Evolutionary conservation across 331 rosid genomes (phyloP).

Genomic region (Pyracantha coccinea): DNA sequence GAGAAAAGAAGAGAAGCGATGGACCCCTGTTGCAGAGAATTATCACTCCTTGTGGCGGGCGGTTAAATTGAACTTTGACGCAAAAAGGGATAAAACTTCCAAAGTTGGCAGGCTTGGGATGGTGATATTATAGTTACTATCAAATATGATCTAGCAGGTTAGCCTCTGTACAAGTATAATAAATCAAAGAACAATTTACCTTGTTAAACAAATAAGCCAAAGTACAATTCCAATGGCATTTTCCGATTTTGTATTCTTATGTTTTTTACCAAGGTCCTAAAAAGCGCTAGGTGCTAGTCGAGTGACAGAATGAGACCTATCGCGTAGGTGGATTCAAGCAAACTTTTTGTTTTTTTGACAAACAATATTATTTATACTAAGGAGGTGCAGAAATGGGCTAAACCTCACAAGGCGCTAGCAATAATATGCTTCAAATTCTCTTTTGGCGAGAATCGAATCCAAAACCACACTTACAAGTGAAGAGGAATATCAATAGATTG

Average conservation of each 20-base stretch:
- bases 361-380: too few species aligned
- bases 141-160: background rate
- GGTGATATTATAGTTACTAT: background rate
- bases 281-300: too few species aligned
- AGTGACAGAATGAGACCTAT: rapidly evolving
- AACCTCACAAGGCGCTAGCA: too few species aligned
- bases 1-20: background rate
- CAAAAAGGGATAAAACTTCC: background rate
- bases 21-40: background rate
- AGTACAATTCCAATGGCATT: background rate
- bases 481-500: too few species aligned
- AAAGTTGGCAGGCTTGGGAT: background rate
- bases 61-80: background rate
- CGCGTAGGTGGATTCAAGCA: too few species aligned
- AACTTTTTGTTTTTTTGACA: too few species aligned
- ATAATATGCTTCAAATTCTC: too few species aligned
- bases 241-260: background rate
- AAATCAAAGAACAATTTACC: background rate
- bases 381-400: rapidly evolving
- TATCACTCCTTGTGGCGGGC: background rate
- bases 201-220: background rate
- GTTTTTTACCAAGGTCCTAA: too few species aligned
- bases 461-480: too few species aligned
- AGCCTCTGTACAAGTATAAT: background rate
- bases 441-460: too few species aligned